Percentiles rank a stretch among this genome's conserved stretches.
These are phyloP conservation scores for Lagenaria siceraria DNA, from an alignment of 306 rosid genomes.

Conservation along the genomic window DNA sequence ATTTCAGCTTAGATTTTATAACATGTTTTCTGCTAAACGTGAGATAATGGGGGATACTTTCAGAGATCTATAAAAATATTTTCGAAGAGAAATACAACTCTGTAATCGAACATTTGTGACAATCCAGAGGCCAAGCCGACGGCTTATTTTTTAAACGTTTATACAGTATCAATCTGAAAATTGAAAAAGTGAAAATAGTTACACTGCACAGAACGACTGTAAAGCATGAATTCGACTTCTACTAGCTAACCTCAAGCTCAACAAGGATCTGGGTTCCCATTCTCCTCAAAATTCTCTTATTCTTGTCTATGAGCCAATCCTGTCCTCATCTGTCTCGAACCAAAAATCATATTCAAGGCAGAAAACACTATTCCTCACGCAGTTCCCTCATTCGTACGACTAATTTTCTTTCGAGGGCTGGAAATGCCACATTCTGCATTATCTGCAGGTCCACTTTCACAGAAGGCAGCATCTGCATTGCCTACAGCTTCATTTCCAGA, in stretches of 20 bases:
- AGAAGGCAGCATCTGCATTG: neutral
- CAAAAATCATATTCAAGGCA: neutral
- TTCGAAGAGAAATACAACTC: neutral
- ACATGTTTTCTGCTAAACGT: neutral
- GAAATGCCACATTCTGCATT: neutral
- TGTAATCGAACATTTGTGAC: neutral
- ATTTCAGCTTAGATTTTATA: neutral
- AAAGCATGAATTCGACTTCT: neutral
- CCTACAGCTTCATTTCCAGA: neutral
- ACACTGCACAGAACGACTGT: neutral
- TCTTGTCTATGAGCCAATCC: neutral
- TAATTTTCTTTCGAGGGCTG: slow-evolving; percentile 5
- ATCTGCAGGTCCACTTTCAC: neutral
- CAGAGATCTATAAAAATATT: neutral
- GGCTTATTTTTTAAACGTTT: neutral
- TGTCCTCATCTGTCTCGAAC: neutral
- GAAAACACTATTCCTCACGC: neutral
- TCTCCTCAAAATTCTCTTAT: neutral
- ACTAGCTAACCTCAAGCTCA: slow-evolving; percentile 2
- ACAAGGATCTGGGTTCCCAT: neutral
- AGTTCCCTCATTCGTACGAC: neutral
- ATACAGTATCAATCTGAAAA: slow-evolving; percentile 7
- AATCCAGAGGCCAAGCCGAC: slow-evolving; percentile 1
- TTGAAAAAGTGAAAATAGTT: neutral
- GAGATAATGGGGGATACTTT: neutral